Evolutionary conservation across 2,329 filamentous ascomycete species (phyloP).

Genomic region (Endocalyx cinctus): DNA sequence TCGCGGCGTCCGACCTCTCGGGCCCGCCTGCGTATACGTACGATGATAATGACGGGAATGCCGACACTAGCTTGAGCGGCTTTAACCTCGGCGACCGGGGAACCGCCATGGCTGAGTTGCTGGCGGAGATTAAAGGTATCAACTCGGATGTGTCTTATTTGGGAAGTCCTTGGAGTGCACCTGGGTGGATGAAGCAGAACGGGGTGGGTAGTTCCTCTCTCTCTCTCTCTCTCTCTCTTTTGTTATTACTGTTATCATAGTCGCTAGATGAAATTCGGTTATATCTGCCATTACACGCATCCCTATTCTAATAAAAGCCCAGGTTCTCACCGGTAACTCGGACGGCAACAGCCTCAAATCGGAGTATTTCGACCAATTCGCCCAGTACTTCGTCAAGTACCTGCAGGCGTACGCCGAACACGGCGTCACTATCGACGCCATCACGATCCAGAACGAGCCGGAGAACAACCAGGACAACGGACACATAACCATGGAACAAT

Average conservation of each 20-base stretch:
- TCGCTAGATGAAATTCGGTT: neutral
- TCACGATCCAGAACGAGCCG: slow-evolving; percentile 42
- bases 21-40: slow-evolving; percentile 35
- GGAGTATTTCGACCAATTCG: slow-evolving; percentile 29
- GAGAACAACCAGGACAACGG: slow-evolving; percentile 33
- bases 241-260: too few relatives aligned
- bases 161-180: neutral
- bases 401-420: slow-evolving; percentile 32
- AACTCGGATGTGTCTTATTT: slow-evolving; percentile 19
- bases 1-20: slow-evolving; percentile 36
- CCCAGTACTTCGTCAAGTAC: slow-evolving; percentile 38
- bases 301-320: neutral
- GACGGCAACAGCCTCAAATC: slow-evolving; percentile 34
- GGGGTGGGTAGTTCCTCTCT: too few relatives aligned
- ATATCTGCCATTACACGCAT: neutral
- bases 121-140: slow-evolving; percentile 30
- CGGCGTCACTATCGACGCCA: slow-evolving; percentile 34
- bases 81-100: slow-evolving; percentile 36
- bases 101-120: slow-evolving; percentile 32
- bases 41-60: slow-evolving; percentile 29
- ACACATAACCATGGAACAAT: slow-evolving; percentile 34
- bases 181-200: neutral
- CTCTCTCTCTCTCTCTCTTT: too few relatives aligned
- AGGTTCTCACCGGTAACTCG: slow-evolving; percentile 28
- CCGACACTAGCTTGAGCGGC: slow-evolving; percentile 22